Base-by-base conservation (phyloP, 106 monocot species). In the Agapanthus africanus region DNA sequence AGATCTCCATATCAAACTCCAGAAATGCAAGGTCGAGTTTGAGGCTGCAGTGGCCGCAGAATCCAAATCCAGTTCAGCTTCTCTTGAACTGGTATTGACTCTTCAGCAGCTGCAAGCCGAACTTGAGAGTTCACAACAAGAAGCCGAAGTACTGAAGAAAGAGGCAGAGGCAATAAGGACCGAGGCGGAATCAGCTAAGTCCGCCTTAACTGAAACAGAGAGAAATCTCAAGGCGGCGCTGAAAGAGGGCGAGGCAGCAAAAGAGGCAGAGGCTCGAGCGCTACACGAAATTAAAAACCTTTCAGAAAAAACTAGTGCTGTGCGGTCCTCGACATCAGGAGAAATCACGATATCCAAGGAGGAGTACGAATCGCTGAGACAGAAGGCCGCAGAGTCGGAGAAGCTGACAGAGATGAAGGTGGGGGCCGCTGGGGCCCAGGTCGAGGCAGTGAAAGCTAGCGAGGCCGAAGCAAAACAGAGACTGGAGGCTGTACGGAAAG, bases 331-430 rank as follows among this genome's bases (percentile, higher is more conserved):
- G 2, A 82, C 88, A 37, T 91, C 87, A 28, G 78, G 78, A 3
- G 77, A 80, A 62, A 85, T 88, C 54, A 83, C 80, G 33, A 88
- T 92, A 52, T 85, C 87, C 23, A 76, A 66, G 32, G 82, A 91
- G 18, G 91, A 91, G 67, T 78, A 56, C 26, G 82, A 88, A 33
- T 85, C 84, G 13, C 68, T 91, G 70, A 85, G 73, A 67, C 61
- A 71, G 23, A 88, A 88, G 67, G 82, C 80, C 1, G 80, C 79
- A 51, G 87, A 85, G 35, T 87, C 79, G 0, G 82, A 79, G 75
- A 80, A 78, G 56, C 28, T 88, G 71, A 71, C 81, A 37, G 82
- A 88, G 40, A 88, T 92, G 92, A 88, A 85, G 59, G 82, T 79
- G 18, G 82, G 76, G 30, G 88, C 85, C 22, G 82, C 88, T 18